These are phyloP conservation scores for Pyrenula aspistea DNA, from an alignment of 495 filamentous ascomycete species.

Conservation along the genomic window DNA sequence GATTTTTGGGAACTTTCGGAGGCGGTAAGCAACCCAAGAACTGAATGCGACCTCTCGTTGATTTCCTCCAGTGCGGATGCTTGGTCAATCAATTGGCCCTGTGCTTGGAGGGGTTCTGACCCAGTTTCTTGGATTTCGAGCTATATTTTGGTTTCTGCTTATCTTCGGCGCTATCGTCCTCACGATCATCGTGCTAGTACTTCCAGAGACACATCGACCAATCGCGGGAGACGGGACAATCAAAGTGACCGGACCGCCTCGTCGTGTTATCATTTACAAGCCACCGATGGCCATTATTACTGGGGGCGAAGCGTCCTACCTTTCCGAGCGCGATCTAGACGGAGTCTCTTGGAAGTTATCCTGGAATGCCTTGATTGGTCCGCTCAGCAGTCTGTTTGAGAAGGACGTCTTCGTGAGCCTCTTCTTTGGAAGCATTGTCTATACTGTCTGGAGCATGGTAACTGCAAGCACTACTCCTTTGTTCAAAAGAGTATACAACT, in stretches of 20 bases:
- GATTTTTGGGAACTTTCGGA: no score
- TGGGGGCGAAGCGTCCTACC: conserved; percentile 11
- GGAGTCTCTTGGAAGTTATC: conserved; percentile 21
- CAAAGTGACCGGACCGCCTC: no score
- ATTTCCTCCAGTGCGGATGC: neutral
- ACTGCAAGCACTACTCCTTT: conserved; percentile 31
- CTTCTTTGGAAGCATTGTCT: conserved; percentile 32
- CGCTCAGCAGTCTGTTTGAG: conserved; percentile 26
- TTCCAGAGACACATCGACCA: conserved; percentile 60
- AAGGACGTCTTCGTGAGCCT: conserved; percentile 33
- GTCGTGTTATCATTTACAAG: conserved; percentile 24
- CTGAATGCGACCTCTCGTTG: no score
- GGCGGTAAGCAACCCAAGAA: no score
- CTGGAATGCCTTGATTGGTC: conserved; percentile 22
- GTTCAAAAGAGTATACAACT: conserved; percentile 20
- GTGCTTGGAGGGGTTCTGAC: conserved; percentile 55
- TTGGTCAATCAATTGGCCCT: conserved; percentile 46
- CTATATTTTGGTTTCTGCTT: conserved; percentile 62
- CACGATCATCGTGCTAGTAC: conserved; percentile 37
- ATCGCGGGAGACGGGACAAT: conserved; percentile 61
- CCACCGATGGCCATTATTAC: conserved; percentile 24
- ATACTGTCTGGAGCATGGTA: conserved; percentile 40
- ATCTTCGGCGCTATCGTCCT: conserved; percentile 40
- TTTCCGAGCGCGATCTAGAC: conserved; percentile 8
- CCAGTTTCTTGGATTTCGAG: conserved; percentile 51